These are phyloP conservation scores for Aspergillus nanangensis DNA, from an alignment of 495 filamentous ascomycete species.

Conservation along the genomic window DNA sequence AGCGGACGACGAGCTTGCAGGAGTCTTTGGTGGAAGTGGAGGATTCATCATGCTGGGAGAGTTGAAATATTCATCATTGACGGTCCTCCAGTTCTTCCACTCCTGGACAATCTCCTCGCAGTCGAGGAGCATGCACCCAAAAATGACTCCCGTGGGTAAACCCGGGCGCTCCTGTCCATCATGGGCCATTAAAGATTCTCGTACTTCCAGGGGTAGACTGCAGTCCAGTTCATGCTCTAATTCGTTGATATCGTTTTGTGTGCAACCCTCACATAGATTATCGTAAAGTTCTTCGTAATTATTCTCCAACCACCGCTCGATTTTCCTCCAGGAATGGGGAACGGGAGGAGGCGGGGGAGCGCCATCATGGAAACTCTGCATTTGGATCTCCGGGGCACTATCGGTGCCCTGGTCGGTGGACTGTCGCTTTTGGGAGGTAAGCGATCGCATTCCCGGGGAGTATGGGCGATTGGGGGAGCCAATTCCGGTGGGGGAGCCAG, in stretches of 20 bases:
- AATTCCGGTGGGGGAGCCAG: constrained; percentile 54
- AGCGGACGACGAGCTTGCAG: constrained; percentile 59
- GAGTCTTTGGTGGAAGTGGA: constrained; percentile 58
- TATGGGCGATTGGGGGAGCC: constrained; percentile 63
- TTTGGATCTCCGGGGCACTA: constrained; percentile 79
- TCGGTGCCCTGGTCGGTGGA: constrained; percentile 57
- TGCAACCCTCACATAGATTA: constrained; percentile 86
- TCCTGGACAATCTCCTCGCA: constrained; percentile 98
- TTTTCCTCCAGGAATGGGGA: constrained; percentile 84
- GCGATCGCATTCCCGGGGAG: constrained; percentile 83
- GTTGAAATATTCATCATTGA: constrained; percentile 82
- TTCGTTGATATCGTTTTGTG: constrained; percentile 93
- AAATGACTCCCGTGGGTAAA: constrained; percentile 85
- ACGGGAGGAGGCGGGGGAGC: constrained; percentile 86
- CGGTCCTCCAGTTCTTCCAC: constrained; percentile 92
- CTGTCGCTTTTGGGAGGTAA: constrained; percentile 52
- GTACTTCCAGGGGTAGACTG: constrained; percentile 87
- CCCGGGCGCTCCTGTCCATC: constrained; percentile 96
- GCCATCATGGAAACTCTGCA: constrained; percentile 94
- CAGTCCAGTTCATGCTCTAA: constrained; percentile 94
- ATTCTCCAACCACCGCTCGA: constrained; percentile 89
- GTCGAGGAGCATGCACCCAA: constrained; percentile 91
- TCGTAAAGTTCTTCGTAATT: constrained; percentile 94
- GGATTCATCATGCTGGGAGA: constrained; percentile 47
- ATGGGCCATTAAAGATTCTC: constrained; percentile 85